These are phyloP conservation scores for Scheffersomyces lignosus DNA, from an alignment of 805 yeast species.

Conservation along the genomic window DNA sequence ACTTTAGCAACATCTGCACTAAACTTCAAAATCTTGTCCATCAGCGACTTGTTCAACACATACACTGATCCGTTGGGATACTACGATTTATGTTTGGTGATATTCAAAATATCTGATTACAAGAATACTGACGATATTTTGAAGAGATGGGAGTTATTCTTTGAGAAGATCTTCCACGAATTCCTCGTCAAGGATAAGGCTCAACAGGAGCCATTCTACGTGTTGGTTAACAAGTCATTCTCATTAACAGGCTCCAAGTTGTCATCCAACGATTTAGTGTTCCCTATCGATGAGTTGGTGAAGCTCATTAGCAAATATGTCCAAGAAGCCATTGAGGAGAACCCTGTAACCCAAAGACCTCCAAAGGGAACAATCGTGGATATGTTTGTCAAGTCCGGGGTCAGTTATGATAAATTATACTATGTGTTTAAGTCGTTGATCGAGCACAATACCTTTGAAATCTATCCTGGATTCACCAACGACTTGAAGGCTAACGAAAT, in stretches of 20 bases:
- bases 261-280: constrained; percentile 69
- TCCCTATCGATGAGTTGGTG: constrained; percentile 73
- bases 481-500: constrained; percentile 50
- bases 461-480: constrained; percentile 46
- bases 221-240: constrained; percentile 39
- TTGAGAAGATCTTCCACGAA: constrained; percentile 49
- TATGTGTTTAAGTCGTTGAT: constrained; percentile 61
- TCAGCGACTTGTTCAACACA: constrained; percentile 80
- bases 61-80: constrained; percentile 88
- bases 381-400: constrained; percentile 63
- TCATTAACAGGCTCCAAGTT: constrained; percentile 61
- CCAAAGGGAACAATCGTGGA: constrained; percentile 60
- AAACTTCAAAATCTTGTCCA: constrained; percentile 62
- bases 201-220: constrained; percentile 38
- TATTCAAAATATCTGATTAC: constrained; percentile 82
- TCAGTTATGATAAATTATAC: constrained; percentile 63
- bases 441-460: constrained; percentile 56
- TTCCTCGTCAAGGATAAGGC: constrained; percentile 17
- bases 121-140: constrained; percentile 80
- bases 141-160: constrained; percentile 74
- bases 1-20: constrained; percentile 52
- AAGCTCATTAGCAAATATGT: constrained; percentile 63
- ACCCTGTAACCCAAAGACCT: constrained; percentile 31
- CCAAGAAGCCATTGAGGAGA: constrained; percentile 35
- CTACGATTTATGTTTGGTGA: constrained; percentile 73